These are phyloP conservation scores for Colletotrichum kahawae DNA, from an alignment of 2,329 filamentous ascomycete genomes.

Conservation along the genomic window DNA sequence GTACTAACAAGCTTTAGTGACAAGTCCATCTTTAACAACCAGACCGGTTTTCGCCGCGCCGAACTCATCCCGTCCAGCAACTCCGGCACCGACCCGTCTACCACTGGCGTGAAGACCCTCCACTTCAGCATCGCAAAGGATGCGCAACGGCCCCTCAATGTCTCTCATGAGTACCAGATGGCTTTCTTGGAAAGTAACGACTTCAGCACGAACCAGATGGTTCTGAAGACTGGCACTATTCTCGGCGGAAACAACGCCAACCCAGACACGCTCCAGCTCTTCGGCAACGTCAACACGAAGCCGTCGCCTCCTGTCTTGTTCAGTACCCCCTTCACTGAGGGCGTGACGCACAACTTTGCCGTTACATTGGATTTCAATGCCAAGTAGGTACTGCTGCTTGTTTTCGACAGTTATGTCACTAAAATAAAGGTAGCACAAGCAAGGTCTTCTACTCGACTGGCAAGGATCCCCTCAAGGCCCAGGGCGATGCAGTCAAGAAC, in stretches of 20 bases:
- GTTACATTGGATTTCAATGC: conserved; percentile 60
- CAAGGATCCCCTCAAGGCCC: conserved; percentile 45
- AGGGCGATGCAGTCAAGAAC: conserved; percentile 51
- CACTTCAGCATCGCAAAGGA: conserved; percentile 66
- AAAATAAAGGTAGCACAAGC: conserved; percentile 46
- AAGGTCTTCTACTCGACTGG: conserved; percentile 62
- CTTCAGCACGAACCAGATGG: conserved; percentile 56
- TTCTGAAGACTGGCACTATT: conserved; percentile 60
- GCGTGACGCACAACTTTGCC: conserved; percentile 67
- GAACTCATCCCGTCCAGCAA: conserved; percentile 59
- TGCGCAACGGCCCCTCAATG: conserved; percentile 54
- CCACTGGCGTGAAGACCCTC: conserved; percentile 61
- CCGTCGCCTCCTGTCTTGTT: conserved; percentile 48
- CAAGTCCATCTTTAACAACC: conserved; percentile 63
- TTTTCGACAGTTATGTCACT: not conserved
- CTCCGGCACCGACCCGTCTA: conserved; percentile 54
- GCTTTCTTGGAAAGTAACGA: conserved; percentile 52
- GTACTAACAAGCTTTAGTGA: conserved; percentile 39
- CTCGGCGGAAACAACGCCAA: conserved; percentile 40
- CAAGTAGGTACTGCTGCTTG: conserved; percentile 44
- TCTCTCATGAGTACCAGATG: conserved; percentile 66
- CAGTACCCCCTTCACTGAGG: conserved; percentile 51
- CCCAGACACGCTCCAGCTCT: conserved; percentile 48
- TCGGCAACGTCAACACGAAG: conserved; percentile 50
- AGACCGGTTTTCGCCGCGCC: conserved; percentile 64